phyloP scores from a whole-genome alignment of 495 filamentous ascomycete species.

The Penicillium macrosclerotiorum region DNA sequence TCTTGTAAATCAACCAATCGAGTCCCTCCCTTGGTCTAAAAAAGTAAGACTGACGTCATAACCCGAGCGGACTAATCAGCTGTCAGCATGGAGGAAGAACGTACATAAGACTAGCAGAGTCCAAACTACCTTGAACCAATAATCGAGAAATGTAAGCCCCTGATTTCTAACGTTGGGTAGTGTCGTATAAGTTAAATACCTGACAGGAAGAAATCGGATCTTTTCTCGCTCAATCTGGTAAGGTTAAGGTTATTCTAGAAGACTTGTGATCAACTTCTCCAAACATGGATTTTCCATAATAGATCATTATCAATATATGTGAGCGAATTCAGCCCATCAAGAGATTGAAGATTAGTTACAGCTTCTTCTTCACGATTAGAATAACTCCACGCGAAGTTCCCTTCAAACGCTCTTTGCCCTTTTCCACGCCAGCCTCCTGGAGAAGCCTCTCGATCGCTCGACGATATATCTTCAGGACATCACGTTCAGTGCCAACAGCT shows the following conservation, averaged over 20 bases:
- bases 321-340: no score
- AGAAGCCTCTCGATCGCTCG: conserved; percentile 19
- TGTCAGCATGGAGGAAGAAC: neutral
- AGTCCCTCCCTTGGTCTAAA: neutral
- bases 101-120: no score
- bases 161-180: no score
- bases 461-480: conserved; percentile 21
- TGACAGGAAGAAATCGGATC: no score
- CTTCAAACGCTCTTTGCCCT: conserved; percentile 14
- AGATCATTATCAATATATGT: no score
- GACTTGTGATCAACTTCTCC: no score
- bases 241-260: no score
- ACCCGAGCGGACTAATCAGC: neutral
- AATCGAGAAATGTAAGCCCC: no score
- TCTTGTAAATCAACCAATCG: neutral
- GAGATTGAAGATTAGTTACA: neutral
- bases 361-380: conserved; percentile 15
- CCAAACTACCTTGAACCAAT: no score
- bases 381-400: conserved; percentile 1
- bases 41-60: neutral
- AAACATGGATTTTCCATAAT: no score
- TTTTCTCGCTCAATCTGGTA: no score
- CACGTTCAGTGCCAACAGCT: conserved; percentile 22
- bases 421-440: conserved; percentile 20
- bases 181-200: no score